phyloP scores from a whole-genome alignment of 176 grass and related monocot species.

The sorghum (Sorghum bicolor) region DNA sequence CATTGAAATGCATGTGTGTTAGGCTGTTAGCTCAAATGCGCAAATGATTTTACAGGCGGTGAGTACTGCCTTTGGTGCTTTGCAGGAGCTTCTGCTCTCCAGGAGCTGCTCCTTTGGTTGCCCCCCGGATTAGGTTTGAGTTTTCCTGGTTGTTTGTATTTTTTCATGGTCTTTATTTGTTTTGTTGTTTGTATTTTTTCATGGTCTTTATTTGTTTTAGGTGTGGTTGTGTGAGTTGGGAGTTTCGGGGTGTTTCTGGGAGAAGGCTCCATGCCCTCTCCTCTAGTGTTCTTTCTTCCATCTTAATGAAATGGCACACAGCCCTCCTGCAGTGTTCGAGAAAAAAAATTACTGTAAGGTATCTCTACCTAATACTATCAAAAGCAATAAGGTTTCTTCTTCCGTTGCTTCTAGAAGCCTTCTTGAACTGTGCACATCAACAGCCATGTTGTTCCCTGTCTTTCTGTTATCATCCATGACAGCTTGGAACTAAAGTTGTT shows the following conservation, averaged over 20 bases:
- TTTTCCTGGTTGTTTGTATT: neutral
- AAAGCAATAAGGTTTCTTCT: neutral
- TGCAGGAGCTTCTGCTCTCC: neutral
- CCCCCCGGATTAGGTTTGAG: neutral
- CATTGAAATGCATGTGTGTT: neutral
- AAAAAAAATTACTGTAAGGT: neutral
- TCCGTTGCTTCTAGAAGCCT: neutral
- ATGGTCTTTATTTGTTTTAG: neutral
- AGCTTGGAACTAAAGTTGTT: neutral
- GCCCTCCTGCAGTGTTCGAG: neutral
- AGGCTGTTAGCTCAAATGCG: neutral
- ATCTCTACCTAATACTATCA: neutral
- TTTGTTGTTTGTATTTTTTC: neutral
- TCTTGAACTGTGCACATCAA: neutral
- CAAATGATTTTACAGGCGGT: neutral
- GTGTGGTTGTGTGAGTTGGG: neutral
- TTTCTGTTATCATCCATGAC: neutral
- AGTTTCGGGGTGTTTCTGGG: neutral
- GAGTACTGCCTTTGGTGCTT: neutral
- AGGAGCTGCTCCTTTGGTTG: neutral
- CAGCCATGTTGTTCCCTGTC: neutral
- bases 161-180: neutral
- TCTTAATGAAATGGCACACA: neutral
- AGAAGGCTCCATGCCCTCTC: neutral
- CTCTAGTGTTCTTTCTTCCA: neutral